Conservation (phyloP, 371 early-diverging fungal species). For the Funneliformis caledonium region DNA sequence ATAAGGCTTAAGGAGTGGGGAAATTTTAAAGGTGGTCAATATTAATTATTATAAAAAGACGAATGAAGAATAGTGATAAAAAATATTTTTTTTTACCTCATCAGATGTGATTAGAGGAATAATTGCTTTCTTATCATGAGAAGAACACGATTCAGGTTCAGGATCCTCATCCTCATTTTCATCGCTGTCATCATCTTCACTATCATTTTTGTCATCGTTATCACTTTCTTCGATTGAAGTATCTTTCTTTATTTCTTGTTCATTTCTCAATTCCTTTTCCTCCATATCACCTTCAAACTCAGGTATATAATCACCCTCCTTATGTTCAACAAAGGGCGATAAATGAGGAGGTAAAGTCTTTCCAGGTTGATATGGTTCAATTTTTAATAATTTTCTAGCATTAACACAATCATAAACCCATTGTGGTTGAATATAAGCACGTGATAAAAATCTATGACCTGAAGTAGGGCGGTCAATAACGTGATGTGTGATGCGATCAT, state of each 20-base stretch:
- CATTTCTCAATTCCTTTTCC: slow-evolving; percentile 50
- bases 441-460: slow-evolving; percentile 64
- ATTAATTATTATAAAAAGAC: neutral
- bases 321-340: slow-evolving; percentile 89
- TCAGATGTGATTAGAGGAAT: neutral
- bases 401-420: slow-evolving; percentile 97
- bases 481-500: slow-evolving; percentile 86
- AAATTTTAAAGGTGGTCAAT: slow-evolving; percentile 11
- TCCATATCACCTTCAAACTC: slow-evolving; percentile 57
- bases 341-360: slow-evolving; percentile 89
- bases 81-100: neutral
- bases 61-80: neutral
- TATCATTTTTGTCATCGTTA: slow-evolving; percentile 48
- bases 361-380: slow-evolving; percentile 81
- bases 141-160: slow-evolving; percentile 29
- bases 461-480: slow-evolving; percentile 86
- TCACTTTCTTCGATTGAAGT: slow-evolving; percentile 49
- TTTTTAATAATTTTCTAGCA: slow-evolving; percentile 72
- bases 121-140: neutral
- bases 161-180: slow-evolving; percentile 45
- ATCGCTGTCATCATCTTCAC: slow-evolving; percentile 38
- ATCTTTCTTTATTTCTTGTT: slow-evolving; percentile 50
- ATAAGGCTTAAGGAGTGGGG: slow-evolving; percentile 13
- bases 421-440: slow-evolving; percentile 97
- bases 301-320: slow-evolving; percentile 89